Base-by-base conservation (phyloP, 352 stramenopile species). In the Plasmopara halstedii region DNA sequence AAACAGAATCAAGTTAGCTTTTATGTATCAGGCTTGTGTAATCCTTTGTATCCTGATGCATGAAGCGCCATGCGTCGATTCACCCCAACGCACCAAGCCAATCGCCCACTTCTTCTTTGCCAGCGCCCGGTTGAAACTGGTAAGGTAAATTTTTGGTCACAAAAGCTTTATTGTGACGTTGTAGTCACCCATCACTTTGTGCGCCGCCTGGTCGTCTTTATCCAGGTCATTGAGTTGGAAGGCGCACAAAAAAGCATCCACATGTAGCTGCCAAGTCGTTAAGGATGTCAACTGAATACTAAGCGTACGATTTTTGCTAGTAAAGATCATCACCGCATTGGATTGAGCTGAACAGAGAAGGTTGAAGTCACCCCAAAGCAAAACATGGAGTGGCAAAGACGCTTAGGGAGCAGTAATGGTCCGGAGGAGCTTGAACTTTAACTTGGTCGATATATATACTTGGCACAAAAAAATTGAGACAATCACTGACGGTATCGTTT, bases 1-100 rank as follows among this genome's bases (percentile, higher is more conserved):
- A 53, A 53, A 23, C 46, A 62, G 14, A 62, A 4, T 62, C 27
- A 10, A 56, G 19, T 29, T 46, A 35, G 11, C 44, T 53, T 8
- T 50, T 50, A 0, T 37, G 36, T 1, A 11, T 46, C 1, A 42
- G 42, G 7, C 37, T 49, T 0, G 53, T 57, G 17, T 32, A 58
- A 5, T 62, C 42, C 37, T 29, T 0, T 6, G 25, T 6, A 1
- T 58, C 42, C 0, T 35, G 19, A 14, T 58, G 17, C 5, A 50
- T 29, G 25, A 33, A 58, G 1, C 53, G 34, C 46, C 46, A 56
- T 4, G 53, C 21, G 21, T 56, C 53, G 9, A 62, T 42, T 1
- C 52, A 7, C 0, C 41, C 42, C 3, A 56, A 23, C 3, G 27
- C 4, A 27, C 56, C 41, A 6, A 56, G 10, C 46, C 53, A 61